phyloP scores from a whole-genome alignment of 768 basidiomycete genomes.

The Mycena floridula region DNA sequence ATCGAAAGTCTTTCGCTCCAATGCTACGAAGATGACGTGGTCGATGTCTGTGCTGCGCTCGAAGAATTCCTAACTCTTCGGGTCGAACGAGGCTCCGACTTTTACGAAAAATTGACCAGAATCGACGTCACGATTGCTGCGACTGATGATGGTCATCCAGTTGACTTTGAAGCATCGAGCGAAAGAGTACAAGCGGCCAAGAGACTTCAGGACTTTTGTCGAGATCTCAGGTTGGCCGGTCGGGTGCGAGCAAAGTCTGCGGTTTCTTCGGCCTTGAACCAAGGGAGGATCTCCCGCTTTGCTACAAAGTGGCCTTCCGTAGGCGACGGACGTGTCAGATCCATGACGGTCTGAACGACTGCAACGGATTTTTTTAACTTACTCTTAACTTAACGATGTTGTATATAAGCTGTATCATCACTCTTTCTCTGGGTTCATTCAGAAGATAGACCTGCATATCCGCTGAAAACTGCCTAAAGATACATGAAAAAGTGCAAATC shows the following conservation, averaged over 20 bases:
- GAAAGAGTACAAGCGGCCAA: constrained; percentile 34
- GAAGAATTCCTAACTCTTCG: constrained; percentile 51
- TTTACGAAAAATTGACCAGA: constrained; percentile 42
- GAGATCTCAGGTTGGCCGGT: constrained; percentile 38
- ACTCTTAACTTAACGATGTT: too few relatives aligned
- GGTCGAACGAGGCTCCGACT: constrained; percentile 39
- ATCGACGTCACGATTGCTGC: constrained; percentile 45
- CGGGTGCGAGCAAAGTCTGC: constrained; percentile 4
- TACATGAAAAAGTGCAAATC: too few relatives aligned
- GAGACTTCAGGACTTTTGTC: constrained; percentile 43
- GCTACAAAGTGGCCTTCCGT: background rate
- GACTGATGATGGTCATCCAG: constrained; percentile 19
- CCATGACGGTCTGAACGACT: constrained; percentile 5
- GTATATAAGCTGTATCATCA: too few relatives aligned
- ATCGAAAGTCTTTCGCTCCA: constrained; percentile 52
- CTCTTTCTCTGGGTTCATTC: too few relatives aligned
- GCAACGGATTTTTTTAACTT: too few relatives aligned
- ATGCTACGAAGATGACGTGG: constrained; percentile 57
- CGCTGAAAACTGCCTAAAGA: too few relatives aligned
- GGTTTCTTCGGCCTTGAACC: constrained; percentile 1
- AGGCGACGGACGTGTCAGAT: constrained; percentile 4
- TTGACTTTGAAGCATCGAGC: constrained; percentile 29
- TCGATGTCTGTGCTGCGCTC: constrained; percentile 52
- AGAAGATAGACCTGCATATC: too few relatives aligned
- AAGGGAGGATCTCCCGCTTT: constrained; percentile 3